Base-by-base conservation (phyloP, 2,329 filamentous ascomycete genomes). In the Zymoseptoria crescenta region DNA sequence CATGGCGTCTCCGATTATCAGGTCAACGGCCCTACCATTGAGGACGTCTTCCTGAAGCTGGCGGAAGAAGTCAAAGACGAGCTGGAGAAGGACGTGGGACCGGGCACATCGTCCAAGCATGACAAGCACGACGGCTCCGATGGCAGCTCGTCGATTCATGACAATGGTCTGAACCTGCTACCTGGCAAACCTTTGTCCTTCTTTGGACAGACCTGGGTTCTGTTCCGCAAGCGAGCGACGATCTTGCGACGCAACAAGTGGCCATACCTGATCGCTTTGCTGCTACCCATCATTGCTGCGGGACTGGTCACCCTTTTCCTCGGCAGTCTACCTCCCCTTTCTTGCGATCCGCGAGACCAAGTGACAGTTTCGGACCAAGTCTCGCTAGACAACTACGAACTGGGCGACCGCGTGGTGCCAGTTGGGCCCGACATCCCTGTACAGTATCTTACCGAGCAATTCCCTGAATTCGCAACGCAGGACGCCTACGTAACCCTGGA, bases 31-130 rank as follows among this genome's bases (percentile, higher is more conserved):
- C 93, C 92, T 0, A 95, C 90, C 0, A 91, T 96, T 49, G 93
- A 96, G 71, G 91, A 96, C 65, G 91, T 96, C 0, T 96, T 96
- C 73, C 76, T 96, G 24, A 87, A 89, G 64, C 80, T 96, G 48
- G 90, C 91, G 0, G 89, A 93, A 68, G 91, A 96, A 71, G 82
- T 91, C 60, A 81, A 79, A 58, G 80, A 80, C 5, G 83, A 87
- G 62, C 69, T 57, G 16, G 74, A 74, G 49, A 69, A 70, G 27
- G 64, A 67, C 21, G 57, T 61, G 13, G 62, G 57, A 20, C 45
- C 62, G 1, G 66, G 59, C 19, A 62, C 67, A 2, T 59, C 60
- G 8, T 64, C 66, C 20, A 60, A 63, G 20, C 62, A 63, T n/a
- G 65, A 66, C 27, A 60, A 61, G 19, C 45, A 56, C 9, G 51